phyloP scores from a whole-genome alignment of 2,329 filamentous ascomycete genomes.

The Botrytis squamosa region DNA sequence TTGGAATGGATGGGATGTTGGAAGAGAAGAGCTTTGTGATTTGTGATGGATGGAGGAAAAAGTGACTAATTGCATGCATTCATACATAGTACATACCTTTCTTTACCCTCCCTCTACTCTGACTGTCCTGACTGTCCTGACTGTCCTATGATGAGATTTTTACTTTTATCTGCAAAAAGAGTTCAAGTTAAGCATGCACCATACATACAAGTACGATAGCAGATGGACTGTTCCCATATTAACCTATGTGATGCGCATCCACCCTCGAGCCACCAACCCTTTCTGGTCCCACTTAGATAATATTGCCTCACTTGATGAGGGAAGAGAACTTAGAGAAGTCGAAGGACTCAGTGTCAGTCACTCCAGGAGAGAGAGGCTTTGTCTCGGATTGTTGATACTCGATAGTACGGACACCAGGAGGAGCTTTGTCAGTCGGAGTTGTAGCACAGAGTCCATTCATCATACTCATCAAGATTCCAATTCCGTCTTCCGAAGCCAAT shows the following conservation, averaged over 20 bases:
- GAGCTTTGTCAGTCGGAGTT: too few relatives aligned
- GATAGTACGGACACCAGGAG: too few relatives aligned
- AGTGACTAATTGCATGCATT: background rate
- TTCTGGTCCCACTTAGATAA: background rate
- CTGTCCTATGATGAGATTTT: background rate
- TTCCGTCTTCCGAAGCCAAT: background rate
- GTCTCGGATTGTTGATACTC: too few relatives aligned
- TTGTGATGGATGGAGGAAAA: background rate
- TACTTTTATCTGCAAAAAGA: constrained; percentile 1
- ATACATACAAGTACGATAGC: too few relatives aligned
- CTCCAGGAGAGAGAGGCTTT: too few relatives aligned
- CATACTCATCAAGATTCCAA: background rate
- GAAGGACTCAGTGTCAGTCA: too few relatives aligned
- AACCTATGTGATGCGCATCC: background rate
- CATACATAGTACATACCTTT: background rate
- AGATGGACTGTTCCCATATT: too few relatives aligned
- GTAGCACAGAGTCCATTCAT: background rate
- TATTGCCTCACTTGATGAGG: background rate
- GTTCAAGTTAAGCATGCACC: background rate
- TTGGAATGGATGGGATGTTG: background rate
- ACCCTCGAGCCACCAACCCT: background rate
- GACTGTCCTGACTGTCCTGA: too few relatives aligned
- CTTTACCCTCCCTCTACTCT: too few relatives aligned
- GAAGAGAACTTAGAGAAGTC: too few relatives aligned
- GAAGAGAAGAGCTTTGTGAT: background rate